phyloP scores from a whole-genome alignment of 441 rosid species.

The Pelargonium myrrhifolium region DNA sequence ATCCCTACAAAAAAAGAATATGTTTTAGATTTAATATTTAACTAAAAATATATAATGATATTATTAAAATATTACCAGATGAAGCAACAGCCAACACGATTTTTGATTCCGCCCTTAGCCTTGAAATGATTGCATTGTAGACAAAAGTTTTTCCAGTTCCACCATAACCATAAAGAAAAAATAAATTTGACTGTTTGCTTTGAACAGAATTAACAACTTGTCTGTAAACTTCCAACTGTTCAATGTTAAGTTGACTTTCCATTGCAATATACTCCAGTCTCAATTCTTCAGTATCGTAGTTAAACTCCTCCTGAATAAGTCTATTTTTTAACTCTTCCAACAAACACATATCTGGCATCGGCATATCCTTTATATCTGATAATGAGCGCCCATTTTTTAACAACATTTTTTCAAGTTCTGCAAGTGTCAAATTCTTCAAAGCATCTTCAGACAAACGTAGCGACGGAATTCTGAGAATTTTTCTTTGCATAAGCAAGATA shows the following conservation, averaged over 20 bases:
- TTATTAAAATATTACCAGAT: neutral
- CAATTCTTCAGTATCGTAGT: neutral
- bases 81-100: neutral
- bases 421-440: neutral
- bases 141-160: slow-evolving; percentile 5
- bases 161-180: slow-evolving; percentile 3
- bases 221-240: neutral
- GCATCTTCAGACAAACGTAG: neutral
- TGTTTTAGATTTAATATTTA: no score
- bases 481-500: neutral
- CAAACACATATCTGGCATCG: neutral
- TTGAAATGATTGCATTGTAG: neutral
- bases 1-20: neutral
- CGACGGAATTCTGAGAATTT: neutral
- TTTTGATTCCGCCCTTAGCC: neutral
- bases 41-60: no score
- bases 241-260: neutral
- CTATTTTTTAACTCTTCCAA: neutral
- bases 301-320: neutral
- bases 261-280: neutral
- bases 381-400: neutral
- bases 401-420: neutral
- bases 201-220: neutral
- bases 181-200: neutral
- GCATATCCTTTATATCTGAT: neutral